Evolutionary conservation across 164 flowering plant species (phyloP), one percentile per base, ranked within the genome.

Genomic region (Vitis rotundifolia): DNA sequence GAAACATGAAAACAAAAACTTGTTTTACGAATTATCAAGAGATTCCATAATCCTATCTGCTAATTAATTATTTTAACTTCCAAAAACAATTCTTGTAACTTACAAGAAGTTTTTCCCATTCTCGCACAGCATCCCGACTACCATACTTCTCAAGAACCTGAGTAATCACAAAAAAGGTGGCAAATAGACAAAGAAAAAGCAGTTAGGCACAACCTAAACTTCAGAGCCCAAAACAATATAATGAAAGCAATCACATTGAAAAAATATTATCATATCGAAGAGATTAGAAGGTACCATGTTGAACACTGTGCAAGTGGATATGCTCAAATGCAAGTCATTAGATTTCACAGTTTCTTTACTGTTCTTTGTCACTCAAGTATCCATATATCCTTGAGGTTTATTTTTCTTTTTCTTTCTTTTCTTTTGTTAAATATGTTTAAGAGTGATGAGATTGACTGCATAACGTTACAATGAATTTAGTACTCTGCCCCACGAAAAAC

Each of bases 121-220:
- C 99, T 60, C 66, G 71, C 56, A 82, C 94, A 57, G 97, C 92
- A 74, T 92, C 78, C 50, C 78, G 78, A 69, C 97, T 79, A 55
- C 83, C 99, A 76, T 87, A 85, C 78, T 84, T 88, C 79, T 91
- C 90, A 71, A 94, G 96, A 77, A 92, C 97, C 99, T 94, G 87
- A 66, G 52, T 22, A 61, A 16, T 11, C 11, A 31, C 29, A 71
- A 67, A 13, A 7, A 67, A 61, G 64, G 47, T 2, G 55, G 8
- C n/a, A 18, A 9, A 55, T n/a, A 37, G 15, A 55, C 7, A 12
- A 49, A 56, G 31, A 44, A 18, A 18, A 7, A 37, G 44, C 60
- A 64, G 31, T 16, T 37, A 68, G 12, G 22, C 29, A 61, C 18
- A 16, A 49, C 3, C 37, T 11, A 9, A 64, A 55, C 28, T n/a